Evolutionary conservation across 768 basidiomycete species (phyloP), one percentile per base, ranked within the genome.

Genomic region (Asterophora lycoperdoides): DNA sequence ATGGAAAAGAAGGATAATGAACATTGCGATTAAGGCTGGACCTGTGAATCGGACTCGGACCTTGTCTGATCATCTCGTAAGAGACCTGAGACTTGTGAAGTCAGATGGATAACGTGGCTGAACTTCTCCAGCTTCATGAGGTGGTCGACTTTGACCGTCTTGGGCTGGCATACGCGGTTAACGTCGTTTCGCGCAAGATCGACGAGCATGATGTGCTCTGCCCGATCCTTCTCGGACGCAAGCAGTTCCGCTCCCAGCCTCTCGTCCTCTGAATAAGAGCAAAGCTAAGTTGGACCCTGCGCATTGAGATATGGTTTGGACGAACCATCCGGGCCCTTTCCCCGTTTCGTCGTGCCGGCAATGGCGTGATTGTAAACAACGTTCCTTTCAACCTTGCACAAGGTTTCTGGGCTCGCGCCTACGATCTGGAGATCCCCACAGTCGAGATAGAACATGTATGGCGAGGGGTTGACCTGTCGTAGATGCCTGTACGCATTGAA

Each of bases 161-260:
- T 81, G 6, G 96, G 93, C 57, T 89, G 80, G 77, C 94, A 98
- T 29, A 97, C 91, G 9, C 96, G 84, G 65, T 99, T 98, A 47
- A 99, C 95, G 62, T 99, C 96, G 72, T 99, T 99, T 14, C 96
- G 78, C 6, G 96, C 96, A 49, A 99, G 79, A 68, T 99, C 96
- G 48, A 97, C 92, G 49, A 99, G 83, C 96, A 98, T 98, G 65
- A 98, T 93, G 64, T 99, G 95, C 64, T 99, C 96, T 35, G 96
- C 93, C 26, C 91, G 79, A 62, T 99, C 96, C 67, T 99, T 99
- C 58, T 90, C 89, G 0, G 93, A 96, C 18, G 81, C 76, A 28
- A 84, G 69, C 11, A 99, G 76, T 30, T 82, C 79, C 13, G 81
- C 75, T 8, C 87, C 86, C 5, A 98, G 73, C 52, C 73, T 70